These are phyloP conservation scores for Polytolypa hystricis DNA, from an alignment of 2,329 filamentous ascomycete species.

Conservation along the genomic window DNA sequence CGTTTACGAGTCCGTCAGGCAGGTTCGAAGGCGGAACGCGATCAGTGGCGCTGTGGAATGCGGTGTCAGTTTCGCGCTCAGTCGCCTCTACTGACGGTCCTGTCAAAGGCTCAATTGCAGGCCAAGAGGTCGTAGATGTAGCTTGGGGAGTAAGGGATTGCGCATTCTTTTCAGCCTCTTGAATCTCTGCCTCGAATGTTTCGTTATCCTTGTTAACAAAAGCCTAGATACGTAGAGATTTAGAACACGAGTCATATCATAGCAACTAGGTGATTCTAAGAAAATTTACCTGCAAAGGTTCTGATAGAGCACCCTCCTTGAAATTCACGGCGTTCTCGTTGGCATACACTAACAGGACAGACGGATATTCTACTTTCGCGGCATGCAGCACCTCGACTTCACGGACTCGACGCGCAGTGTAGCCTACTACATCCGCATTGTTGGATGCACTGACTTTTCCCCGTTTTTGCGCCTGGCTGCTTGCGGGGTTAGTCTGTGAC, in stretches of 20 bases:
- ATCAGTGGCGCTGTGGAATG: conserved; percentile 12
- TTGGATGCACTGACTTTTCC: conserved; percentile 12
- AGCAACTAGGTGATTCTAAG: background rate
- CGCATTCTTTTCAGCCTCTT: too few species aligned
- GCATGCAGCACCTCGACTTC: conserved; percentile 46
- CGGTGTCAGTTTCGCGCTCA: background rate
- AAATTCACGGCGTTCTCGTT: conserved; percentile 37
- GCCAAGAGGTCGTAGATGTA: background rate
- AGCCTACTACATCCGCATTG: conserved; percentile 28
- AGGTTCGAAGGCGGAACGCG: too few species aligned
- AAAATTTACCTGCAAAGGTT: conserved; percentile 30
- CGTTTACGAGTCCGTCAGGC: too few species aligned
- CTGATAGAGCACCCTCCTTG: conserved; percentile 21
- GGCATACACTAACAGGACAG: conserved; percentile 49
- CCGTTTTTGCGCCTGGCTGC: conserved; percentile 6
- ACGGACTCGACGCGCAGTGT: conserved; percentile 32
- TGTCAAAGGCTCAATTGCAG: background rate
- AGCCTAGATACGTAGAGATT: conserved; percentile 18
- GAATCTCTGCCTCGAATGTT: conserved; percentile 27
- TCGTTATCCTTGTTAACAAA: conserved; percentile 43
- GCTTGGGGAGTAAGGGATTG: too few species aligned
- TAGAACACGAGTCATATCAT: background rate
- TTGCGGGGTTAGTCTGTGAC: conserved; percentile 1
- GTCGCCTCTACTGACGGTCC: background rate
- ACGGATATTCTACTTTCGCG: conserved; percentile 40